Evolutionary conservation across 2,329 filamentous ascomycete species (phyloP).

Genomic region (Sphaerulina populicola): DNA sequence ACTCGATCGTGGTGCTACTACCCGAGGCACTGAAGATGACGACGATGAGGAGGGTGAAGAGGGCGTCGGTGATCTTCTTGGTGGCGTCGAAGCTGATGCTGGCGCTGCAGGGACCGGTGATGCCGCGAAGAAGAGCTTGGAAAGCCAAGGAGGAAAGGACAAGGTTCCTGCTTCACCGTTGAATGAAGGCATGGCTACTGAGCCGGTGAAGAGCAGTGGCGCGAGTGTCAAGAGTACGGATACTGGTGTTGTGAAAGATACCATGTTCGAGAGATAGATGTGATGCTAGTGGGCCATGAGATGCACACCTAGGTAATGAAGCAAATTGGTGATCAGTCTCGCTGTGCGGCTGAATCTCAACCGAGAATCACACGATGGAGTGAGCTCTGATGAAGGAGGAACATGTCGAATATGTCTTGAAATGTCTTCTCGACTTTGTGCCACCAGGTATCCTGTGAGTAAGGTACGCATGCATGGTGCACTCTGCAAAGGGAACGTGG

Average conservation of each 20-base stretch:
- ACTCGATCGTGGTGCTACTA: constrained; percentile 71
- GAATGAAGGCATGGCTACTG: constrained; percentile 15
- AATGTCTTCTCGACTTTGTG: too few species aligned
- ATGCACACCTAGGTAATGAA: too few species aligned
- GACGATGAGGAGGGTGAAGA: constrained; percentile 59
- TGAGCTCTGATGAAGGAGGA: too few species aligned
- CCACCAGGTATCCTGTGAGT: too few species aligned
- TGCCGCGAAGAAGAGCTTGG: constrained; percentile 9
- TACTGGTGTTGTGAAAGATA: constrained; percentile 29
- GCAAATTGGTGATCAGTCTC: too few species aligned
- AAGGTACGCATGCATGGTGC: too few species aligned
- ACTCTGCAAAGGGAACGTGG: too few species aligned
- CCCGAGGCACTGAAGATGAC: constrained; percentile 42
- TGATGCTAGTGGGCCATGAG: not conserved
- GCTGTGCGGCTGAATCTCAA: too few species aligned
- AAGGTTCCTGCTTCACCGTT: constrained; percentile 16
- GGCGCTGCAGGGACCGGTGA: constrained; percentile 5
- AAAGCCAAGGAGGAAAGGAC: constrained; percentile 19
- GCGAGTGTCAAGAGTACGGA: constrained; percentile 20
- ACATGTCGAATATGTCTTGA: too few species aligned
- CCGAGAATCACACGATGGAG: too few species aligned
- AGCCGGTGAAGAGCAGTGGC: constrained; percentile 13
- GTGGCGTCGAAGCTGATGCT: constrained; percentile 43
- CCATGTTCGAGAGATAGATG: constrained; percentile 33
- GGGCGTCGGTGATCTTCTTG: constrained; percentile 49